phyloP scores from a whole-genome alignment of 148 eudicot genomes.

The Silene uniflora region DNA sequence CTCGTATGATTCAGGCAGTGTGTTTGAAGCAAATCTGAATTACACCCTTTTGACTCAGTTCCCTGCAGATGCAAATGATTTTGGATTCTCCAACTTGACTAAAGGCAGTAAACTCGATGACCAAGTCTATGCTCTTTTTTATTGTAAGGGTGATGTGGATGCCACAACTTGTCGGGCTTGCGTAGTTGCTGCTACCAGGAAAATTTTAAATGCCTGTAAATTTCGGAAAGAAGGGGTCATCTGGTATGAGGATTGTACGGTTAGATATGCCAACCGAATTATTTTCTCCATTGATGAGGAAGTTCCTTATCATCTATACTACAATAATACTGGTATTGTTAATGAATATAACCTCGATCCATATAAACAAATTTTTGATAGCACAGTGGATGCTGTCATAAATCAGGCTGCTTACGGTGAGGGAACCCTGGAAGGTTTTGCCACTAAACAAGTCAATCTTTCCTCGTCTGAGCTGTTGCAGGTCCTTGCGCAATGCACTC shows the following conservation, averaged over 20 bases:
- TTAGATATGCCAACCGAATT: conserved; percentile 21
- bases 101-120: too few relatives aligned
- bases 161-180: conserved; percentile 14
- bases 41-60: conserved; percentile 12
- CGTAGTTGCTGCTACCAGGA: conserved; percentile 1
- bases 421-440: too few relatives aligned
- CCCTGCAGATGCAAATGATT: not conserved
- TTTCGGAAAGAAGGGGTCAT: conserved; percentile 13
- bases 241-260: conserved; percentile 26
- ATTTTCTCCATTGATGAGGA: not conserved
- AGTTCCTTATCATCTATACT: not conserved
- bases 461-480: too few relatives aligned
- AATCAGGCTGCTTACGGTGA: not conserved
- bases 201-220: not conserved
- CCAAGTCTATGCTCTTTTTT: conserved; percentile 24
- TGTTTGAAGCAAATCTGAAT: conserved; percentile 14
- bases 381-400: conserved; percentile 14
- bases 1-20: not conserved
- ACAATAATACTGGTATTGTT: not conserved
- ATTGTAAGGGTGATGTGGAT: conserved; percentile 26
- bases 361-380: not conserved
- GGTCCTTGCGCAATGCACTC: too few relatives aligned
- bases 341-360: conserved; percentile 1
- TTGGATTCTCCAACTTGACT: conserved; percentile 2
- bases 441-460: too few relatives aligned